Evolutionary conservation across 345 rosid genomes (phyloP), one percentile per base, ranked within the genome.

Genomic region (Linum trigynum): DNA sequence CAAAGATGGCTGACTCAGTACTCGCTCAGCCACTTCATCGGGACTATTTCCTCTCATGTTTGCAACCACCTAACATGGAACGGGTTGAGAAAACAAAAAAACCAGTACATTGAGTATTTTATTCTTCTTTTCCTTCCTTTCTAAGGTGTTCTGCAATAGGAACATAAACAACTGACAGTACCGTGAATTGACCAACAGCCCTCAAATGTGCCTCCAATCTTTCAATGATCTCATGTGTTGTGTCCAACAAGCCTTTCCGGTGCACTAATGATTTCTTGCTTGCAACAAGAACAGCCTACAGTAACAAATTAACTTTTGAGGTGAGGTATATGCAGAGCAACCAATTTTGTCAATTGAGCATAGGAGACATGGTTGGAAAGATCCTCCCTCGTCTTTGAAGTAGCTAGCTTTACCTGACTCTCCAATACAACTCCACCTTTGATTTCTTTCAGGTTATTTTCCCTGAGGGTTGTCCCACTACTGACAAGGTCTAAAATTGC

Each of bases 401-500:
- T n/a, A 7, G 32, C 74, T 23, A 23, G 32, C 32, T 23, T 73
- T 69, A 86, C 99, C 96, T 90, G 97, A 82, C 97, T 94, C 84
- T 90, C 79, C 72, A 94, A 71, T 66, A 90, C 96, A 68, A 81
- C 79, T 59, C 99, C 96, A 70, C 97, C 97, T 70, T 88, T 82
- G 69, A 94, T 86, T 77, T 90, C 97, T 85, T 90, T 94, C 79
- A 94, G 77, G 74, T 94, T 94, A 83, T 94, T 94, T 69, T 90
- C 99, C 65, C 74, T 83, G 57, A 90, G 76, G 67, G 99, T 90
- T 69, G 88, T 94, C 62, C 97, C 99, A 77, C 99, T 94, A 77
- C 99, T 88, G 68, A 94, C 99, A 72, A 90, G 99, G 74, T 94
- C 97, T 87, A 94, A 77, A 71, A 90, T 94, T 60, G 96, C 99